Percentiles rank a stretch among this genome's conserved stretches.
Conservation (phyloP, 768 basidiomycete genomes). For the Mycena sanguinolenta region DNA sequence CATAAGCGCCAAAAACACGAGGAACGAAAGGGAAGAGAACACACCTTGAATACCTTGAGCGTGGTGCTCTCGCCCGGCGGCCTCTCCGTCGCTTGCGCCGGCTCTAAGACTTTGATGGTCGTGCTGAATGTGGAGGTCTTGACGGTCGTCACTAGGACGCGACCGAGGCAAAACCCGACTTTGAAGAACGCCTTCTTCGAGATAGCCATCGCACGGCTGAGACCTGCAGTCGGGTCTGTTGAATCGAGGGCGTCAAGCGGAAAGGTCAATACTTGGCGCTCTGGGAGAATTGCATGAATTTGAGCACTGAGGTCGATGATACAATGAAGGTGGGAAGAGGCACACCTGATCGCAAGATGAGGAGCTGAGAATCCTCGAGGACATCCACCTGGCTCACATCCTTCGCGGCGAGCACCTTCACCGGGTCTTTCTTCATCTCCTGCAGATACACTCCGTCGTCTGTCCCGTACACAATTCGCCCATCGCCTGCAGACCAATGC, state of each 20-base stretch:
- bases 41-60: too few species aligned
- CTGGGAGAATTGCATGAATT: slow-evolving; percentile 57
- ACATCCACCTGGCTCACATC: slow-evolving; percentile 98
- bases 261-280: slow-evolving; percentile 96
- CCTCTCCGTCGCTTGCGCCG: too few species aligned
- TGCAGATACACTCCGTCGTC: slow-evolving; percentile 97
- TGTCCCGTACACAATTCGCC: slow-evolving; percentile 93
- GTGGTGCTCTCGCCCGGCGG: too few species aligned
- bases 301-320: slow-evolving; percentile 1
- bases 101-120: slow-evolving; percentile 92
- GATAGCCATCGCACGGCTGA: slow-evolving; percentile 94
- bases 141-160: slow-evolving; percentile 94
- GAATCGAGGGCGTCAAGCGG: slow-evolving; percentile 93
- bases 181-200: slow-evolving; percentile 97
- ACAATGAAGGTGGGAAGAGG: neutral
- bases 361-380: slow-evolving; percentile 93
- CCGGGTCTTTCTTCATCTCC: slow-evolving; percentile 83
- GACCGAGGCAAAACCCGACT: slow-evolving; percentile 90
- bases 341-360: slow-evolving; percentile 95
- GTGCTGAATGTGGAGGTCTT: slow-evolving; percentile 97
- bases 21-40: slow-evolving; percentile 30
- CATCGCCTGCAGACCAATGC: slow-evolving; percentile 69
- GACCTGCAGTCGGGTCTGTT: slow-evolving; percentile 88
- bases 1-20: neutral
- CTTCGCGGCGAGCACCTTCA: slow-evolving; percentile 88